Evolutionary conservation across 495 filamentous ascomycete genomes (phyloP).

Genomic region (Penicillium cataractarum): DNA sequence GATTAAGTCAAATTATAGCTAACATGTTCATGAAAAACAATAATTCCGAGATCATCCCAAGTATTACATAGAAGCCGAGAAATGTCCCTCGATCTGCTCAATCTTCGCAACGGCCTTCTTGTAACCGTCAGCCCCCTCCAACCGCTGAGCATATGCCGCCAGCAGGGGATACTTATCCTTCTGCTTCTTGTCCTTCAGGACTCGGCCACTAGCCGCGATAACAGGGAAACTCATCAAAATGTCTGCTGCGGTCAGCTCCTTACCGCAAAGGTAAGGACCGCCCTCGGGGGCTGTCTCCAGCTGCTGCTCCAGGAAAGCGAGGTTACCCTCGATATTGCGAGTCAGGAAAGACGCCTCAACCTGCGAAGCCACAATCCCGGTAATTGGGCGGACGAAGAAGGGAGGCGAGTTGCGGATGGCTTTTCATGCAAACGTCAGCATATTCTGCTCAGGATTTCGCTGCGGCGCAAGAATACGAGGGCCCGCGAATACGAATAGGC

Average conservation of each 20-base stretch:
- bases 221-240: constrained; percentile 80
- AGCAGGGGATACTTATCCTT: constrained; percentile 64
- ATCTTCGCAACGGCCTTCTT: constrained; percentile 62
- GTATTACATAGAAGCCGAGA: constrained; percentile 44
- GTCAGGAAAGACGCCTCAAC: constrained; percentile 62
- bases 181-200: constrained; percentile 52
- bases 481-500: not conserved
- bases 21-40: not conserved
- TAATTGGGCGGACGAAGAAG: constrained; percentile 85
- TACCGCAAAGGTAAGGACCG: constrained; percentile 73
- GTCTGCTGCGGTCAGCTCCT: constrained; percentile 74
- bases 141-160: constrained; percentile 61
- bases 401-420: constrained; percentile 68
- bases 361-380: constrained; percentile 62
- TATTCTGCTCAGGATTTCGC: not conserved
- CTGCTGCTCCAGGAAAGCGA: constrained; percentile 73
- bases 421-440: constrained; percentile 23
- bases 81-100: constrained; percentile 61
- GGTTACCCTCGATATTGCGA: constrained; percentile 65
- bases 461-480: not conserved
- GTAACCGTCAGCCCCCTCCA: constrained; percentile 67
- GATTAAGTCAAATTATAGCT: constrained; percentile 1
- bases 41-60: not conserved
- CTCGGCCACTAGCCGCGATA: constrained; percentile 49
- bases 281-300: constrained; percentile 64